Base-by-base conservation (phyloP, 768 basidiomycete species). In the Boletus huronensis region DNA sequence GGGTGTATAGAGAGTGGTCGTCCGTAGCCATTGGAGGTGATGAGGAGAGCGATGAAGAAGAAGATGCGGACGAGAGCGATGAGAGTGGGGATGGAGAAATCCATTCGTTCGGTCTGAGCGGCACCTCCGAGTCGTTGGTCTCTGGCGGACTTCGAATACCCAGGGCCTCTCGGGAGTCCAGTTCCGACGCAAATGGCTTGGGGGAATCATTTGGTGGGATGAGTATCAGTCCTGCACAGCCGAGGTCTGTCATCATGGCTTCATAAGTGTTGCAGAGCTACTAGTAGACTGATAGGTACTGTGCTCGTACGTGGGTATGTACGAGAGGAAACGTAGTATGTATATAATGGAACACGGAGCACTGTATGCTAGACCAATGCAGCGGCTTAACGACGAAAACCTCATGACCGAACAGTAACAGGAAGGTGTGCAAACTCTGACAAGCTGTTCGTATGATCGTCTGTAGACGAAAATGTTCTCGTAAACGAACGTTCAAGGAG, bases 1-100 rank as follows among this genome's bases (percentile, higher is more conserved):
- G 77, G 9, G 81, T 97, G 26, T 99, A 98, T 64, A 78, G 94
- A 42, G 91, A 95, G 56, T 99, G 96, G 96, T 76, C 84, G 17
- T 75, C 83, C 31, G 93, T 96, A 4, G 87, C 90, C 5, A 76
- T 82, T 23, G 78, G 74, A 8, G 82, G 84, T 17, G 87, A 85
- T 7, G 87, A 84, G 0, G 87, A 87, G 0, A 87, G 85, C 0
- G 86, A 87, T 0, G 85, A 87, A 0, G 83, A 83, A 0, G 83
- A 81, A 0, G 81, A 75, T 1, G 72, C 62, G 11, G 67, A 70
- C 0, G 74, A 74, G 19, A 69, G 64, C 41, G 60, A 68, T 6
- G 58, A 31, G 16, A 59, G 66, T 4, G 54, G 34, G 16, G 45
- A 39, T 1, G 50, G 0, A 11, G 50, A 50, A 14, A 45, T 23